A percentile compares a stretch with the other conserved stretches of the same genome.
phyloP scores from a whole-genome alignment of 257 asterid species.

The Nicotiana benthamiana region DNA sequence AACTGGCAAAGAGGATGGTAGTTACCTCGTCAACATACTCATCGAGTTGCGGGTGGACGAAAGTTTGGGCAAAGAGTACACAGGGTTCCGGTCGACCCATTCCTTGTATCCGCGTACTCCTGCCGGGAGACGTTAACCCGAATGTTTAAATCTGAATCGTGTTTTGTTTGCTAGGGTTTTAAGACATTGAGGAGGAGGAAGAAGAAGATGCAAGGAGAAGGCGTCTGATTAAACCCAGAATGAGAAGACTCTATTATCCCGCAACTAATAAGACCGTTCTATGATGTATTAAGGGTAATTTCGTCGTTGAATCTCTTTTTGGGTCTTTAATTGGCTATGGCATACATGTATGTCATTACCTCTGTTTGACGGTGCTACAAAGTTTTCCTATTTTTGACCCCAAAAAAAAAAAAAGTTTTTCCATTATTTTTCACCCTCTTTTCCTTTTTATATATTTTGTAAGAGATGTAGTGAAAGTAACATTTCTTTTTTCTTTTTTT shows the following conservation, averaged over 20 bases:
- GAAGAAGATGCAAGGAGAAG: background rate
- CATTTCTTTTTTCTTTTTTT: too few species aligned
- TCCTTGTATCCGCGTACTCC: background rate
- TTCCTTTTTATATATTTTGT: too few species aligned
- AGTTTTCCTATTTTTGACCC: too few species aligned
- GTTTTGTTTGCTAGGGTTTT: slow-evolving; percentile 2
- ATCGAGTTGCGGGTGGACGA: slow-evolving; percentile 61
- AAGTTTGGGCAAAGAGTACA: slow-evolving; percentile 86
- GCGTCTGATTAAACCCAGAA: background rate
- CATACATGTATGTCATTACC: too few species aligned
- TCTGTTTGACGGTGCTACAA: too few species aligned
- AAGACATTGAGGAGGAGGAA: background rate
- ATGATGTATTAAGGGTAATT: background rate
- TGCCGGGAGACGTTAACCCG: background rate
- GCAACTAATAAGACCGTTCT: background rate
- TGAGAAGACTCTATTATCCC: background rate
- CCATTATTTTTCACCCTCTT: too few species aligned
- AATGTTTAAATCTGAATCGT: background rate
- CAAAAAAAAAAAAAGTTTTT: too few species aligned
- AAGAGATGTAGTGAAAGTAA: too few species aligned
- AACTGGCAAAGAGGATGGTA: background rate
- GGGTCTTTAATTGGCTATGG: background rate
- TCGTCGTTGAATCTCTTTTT: background rate
- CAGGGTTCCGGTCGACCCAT: slow-evolving; percentile 92
- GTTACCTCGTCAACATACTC: slow-evolving; percentile 91